phyloP scores from a whole-genome alignment of 225 moss, liverwort and hornwort genomes.

The Lunularia cruciata region DNA sequence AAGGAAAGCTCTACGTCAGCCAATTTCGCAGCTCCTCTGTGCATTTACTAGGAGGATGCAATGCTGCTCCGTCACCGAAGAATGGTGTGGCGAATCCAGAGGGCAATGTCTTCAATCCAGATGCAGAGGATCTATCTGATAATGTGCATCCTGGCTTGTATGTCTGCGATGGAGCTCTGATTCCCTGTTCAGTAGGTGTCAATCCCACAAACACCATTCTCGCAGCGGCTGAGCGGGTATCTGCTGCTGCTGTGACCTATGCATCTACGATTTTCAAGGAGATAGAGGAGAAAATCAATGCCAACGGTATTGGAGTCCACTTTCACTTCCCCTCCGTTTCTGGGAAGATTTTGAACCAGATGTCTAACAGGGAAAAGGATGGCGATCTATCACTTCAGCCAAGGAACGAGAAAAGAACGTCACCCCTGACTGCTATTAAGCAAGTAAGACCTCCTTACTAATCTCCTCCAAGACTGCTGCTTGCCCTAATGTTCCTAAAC shows the following conservation, averaged over 20 bases:
- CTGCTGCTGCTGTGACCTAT: background rate
- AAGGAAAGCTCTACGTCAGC: conserved; percentile 1
- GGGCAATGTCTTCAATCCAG: conserved; percentile 10
- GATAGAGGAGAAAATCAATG: background rate
- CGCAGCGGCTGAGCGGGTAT: conserved; percentile 7
- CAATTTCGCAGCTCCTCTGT: conserved; percentile 8
- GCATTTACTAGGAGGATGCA: conserved; percentile 23
- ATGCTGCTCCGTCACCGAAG: background rate
- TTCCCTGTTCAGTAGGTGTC: conserved; percentile 19
- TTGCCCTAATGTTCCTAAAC: too few relatives aligned
- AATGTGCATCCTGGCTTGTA: conserved; percentile 11
- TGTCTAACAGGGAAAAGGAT: too few relatives aligned
- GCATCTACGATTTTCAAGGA: background rate
- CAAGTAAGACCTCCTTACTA: too few relatives aligned
- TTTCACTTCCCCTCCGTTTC: background rate
- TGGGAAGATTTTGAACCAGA: too few relatives aligned
- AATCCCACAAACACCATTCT: conserved; percentile 22
- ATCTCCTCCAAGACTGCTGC: too few relatives aligned
- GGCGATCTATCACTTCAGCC: too few relatives aligned
- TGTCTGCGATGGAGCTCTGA: conserved; percentile 22
- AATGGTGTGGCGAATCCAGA: conserved; percentile 16
- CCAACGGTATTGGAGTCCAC: background rate
- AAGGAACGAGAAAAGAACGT: too few relatives aligned
- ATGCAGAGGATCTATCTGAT: background rate
- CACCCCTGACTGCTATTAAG: too few relatives aligned